A percentile compares a stretch with the other conserved stretches of the same genome.
Evolutionary conservation across 2,329 filamentous ascomycete species (phyloP).

Genomic region (Botrytis galanthina): DNA sequence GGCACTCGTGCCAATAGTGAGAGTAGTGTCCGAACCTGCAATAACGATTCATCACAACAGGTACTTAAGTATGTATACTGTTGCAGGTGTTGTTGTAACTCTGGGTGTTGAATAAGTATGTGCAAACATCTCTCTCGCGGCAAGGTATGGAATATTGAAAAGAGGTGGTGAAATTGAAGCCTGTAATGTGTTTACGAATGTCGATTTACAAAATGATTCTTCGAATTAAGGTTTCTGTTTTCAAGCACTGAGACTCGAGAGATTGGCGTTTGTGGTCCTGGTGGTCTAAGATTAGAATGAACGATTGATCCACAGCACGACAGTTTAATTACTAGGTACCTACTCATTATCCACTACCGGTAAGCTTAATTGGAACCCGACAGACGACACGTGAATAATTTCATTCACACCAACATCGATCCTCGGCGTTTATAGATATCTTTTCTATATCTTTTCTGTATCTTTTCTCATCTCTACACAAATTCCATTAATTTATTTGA

Average conservation of each 20-base stretch:
- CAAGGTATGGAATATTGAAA: background rate
- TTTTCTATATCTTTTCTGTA: background rate
- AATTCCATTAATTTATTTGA: background rate
- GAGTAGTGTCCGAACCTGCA: background rate
- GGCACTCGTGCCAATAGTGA: constrained; percentile 9
- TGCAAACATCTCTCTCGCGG: background rate
- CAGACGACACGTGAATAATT: background rate
- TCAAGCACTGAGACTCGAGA: background rate
- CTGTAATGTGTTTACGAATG: background rate
- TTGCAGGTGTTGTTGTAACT: background rate
- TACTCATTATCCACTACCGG: background rate
- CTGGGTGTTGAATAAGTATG: background rate
- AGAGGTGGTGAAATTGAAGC: background rate
- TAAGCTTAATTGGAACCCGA: background rate
- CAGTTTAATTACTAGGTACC: background rate
- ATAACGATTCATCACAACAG: constrained; percentile 19
- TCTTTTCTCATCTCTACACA: background rate
- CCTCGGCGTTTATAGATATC: background rate
- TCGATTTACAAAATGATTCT: constrained; percentile 2
- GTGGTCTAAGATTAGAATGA: background rate
- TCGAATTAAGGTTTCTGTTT: constrained; percentile 8
- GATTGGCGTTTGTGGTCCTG: background rate
- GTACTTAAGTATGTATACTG: background rate
- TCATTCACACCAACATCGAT: background rate
- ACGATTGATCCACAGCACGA: background rate